Percentiles rank a stretch among this genome's conserved stretches.
phyloP scores from a whole-genome alignment of 805 yeast genomes.

The Schwanniomyces yamadae region DNA sequence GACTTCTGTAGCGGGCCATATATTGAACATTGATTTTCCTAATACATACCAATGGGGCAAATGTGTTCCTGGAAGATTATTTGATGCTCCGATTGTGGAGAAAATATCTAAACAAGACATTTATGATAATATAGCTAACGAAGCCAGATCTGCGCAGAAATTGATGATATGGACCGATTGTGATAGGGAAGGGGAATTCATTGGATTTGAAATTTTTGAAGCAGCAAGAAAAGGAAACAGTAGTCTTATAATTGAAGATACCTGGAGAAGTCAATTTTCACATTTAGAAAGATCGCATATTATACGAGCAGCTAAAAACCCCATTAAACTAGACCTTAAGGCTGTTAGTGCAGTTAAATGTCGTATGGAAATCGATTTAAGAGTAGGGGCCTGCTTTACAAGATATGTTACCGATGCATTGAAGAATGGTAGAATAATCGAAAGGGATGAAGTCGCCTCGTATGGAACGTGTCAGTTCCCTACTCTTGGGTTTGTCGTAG shows the following conservation, averaged over 20 bases:
- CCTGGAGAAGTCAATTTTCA: slow-evolving; percentile 79
- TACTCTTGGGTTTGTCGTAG: slow-evolving; percentile 94
- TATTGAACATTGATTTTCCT: slow-evolving; percentile 65
- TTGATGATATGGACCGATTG: slow-evolving; percentile 98
- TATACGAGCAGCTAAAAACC: slow-evolving; percentile 68
- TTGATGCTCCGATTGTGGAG: slow-evolving; percentile 65
- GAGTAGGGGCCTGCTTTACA: slow-evolving; percentile 89
- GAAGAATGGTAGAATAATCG: slow-evolving; percentile 31
- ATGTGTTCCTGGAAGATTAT: slow-evolving; percentile 62
- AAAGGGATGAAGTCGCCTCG: slow-evolving; percentile 45
- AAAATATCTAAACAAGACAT: slow-evolving; percentile 43
- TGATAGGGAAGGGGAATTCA: slow-evolving; percentile 93
- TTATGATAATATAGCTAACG: slow-evolving; percentile 63
- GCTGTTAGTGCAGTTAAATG: slow-evolving; percentile 84
- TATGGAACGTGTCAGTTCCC: slow-evolving; percentile 97
- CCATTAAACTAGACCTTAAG: slow-evolving; percentile 58
- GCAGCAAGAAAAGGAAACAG: slow-evolving; percentile 60
- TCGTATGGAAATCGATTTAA: slow-evolving; percentile 80
- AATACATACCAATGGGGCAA: slow-evolving; percentile 63
- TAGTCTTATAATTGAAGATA: slow-evolving; percentile 42
- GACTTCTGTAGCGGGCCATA: slow-evolving; percentile 92
- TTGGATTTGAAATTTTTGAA: slow-evolving; percentile 77
- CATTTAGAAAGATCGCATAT: slow-evolving; percentile 81
- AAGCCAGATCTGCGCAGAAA: slow-evolving; percentile 57
- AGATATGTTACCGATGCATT: slow-evolving; percentile 65